These are phyloP conservation scores for Phellinidium pouzarii DNA, from an alignment of 1,284 basidiomycete species.

Conservation along the genomic window DNA sequence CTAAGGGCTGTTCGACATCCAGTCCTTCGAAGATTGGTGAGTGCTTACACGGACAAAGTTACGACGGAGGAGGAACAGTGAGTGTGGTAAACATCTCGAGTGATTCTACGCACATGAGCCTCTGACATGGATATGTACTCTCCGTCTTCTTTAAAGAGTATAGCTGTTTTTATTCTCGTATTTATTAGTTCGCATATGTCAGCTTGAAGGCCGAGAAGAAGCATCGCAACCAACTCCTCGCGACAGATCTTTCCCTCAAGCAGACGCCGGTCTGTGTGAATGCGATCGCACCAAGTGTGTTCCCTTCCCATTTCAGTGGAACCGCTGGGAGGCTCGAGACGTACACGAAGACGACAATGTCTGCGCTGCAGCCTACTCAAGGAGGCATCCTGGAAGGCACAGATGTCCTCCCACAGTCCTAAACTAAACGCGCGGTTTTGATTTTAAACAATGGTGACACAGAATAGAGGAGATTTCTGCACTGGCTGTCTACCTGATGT, in stretches of 20 bases:
- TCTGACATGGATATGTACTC: no score
- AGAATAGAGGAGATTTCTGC: slow-evolving; percentile 20
- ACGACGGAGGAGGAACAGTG: slow-evolving; percentile 20
- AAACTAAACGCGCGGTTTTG: not conserved
- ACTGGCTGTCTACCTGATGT: not conserved
- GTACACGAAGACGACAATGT: slow-evolving; percentile 37
- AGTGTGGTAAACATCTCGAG: slow-evolving; percentile 32
- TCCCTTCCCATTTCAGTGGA: slow-evolving; percentile 27
- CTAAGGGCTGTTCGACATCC: not conserved
- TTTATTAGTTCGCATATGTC: slow-evolving; percentile 25
- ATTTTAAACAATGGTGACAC: slow-evolving; percentile 2
- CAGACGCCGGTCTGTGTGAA: no score
- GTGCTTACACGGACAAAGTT: slow-evolving; percentile 21
- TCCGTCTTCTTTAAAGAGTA: no score
- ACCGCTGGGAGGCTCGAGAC: not conserved
- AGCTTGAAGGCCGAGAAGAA: slow-evolving; percentile 24
- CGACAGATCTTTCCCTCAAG: slow-evolving; percentile 29
- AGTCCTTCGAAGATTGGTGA: slow-evolving; percentile 29
- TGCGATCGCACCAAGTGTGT: slow-evolving; percentile 29
- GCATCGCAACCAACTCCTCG: slow-evolving; percentile 27
- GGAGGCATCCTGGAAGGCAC: slow-evolving; percentile 57
- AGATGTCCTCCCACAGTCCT: slow-evolving; percentile 32
- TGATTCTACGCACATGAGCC: slow-evolving; percentile 25
- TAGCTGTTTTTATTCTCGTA: not conserved
- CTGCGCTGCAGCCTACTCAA: slow-evolving; percentile 39